Evolutionary conservation across 192 early-diverging fungal genomes (phyloP), one percentile per base, ranked within the genome.

Genomic region (Mortierella antarctica): DNA sequence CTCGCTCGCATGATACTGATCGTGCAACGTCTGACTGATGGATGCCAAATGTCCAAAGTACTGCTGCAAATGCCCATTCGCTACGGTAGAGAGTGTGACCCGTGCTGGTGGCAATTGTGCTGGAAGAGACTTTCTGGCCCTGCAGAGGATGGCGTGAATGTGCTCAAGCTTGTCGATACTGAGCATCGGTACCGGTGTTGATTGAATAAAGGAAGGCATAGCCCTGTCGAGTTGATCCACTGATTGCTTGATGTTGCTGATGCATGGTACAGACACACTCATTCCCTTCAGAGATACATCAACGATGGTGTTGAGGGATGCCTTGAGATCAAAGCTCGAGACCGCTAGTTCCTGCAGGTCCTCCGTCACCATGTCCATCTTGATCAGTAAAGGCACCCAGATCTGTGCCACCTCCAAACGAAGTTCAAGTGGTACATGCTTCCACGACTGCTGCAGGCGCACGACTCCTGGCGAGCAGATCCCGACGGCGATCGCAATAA

Each of bases 401-500:
- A 84, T 73, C 4, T 86, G 60, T 2, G 76, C 78, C 8, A 94
- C 84, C 21, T 89, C 61, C 10, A 80, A 70, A n/a, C 85, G 82
- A 64, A 86, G 86, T 15, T 70, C 51, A 17, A 84, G 65, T 41
- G 85, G 82, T 0, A 92, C 90, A 7, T 87, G 84, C 40, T 89
- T 88, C 93, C 93, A 94, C 1, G 91, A 87, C 72, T 94, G 91
- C 56, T 86, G 86, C 52, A 94, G 68, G 23, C 93, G 86, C 1
- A 89, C 82, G 23, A 94, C 84, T 13, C 87, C 90, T 39, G 91
- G 87, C 44, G 89, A 89, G 21, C 91, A 92, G 0, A 94, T 67
- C 6, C 88, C 91, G 70, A 88, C 89, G 5, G 92, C 93, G 57
- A 94, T 85, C 0, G 91, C 88, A 2, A 86, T 78, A 87, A 91